Evolutionary conservation across 2,329 filamentous ascomycete species (phyloP), one percentile per base, ranked within the genome.

Genomic region (Botrytis deweyae): DNA sequence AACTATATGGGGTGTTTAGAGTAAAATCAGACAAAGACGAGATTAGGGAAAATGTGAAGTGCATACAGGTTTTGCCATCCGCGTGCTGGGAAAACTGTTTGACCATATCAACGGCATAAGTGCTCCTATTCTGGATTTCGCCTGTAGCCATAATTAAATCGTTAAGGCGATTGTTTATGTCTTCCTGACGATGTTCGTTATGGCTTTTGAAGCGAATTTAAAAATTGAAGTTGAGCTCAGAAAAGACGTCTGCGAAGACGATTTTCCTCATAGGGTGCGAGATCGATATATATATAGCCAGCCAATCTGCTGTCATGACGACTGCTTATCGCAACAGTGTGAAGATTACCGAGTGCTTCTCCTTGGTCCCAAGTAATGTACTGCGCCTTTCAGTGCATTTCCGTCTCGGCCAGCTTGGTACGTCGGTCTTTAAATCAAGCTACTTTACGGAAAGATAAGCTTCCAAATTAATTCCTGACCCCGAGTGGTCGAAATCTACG

Each of bases 51-150:
- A 55, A 55, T n/a, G 49, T n/a, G n/a, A 16, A 67, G 7, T 49
- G 38, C 29, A 36, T 67, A 38, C 64, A 67, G 33, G 44, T 67
- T 52, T 67, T 67, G 8, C 64, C 64, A 38, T 67, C 33, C n/a
- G 64, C 64, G n/a, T 67, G 33, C 12, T 67, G 16, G 16, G 64
- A 67, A 46, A 67, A 52, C 22, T 3, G 36, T 20, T 52, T 52
- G 8, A 38, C 44, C 22, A 38, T 67, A 25, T 67, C 33, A n/a
- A 67, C 44, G 22, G 64, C 64, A 67, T 52, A 67, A 5, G 64
- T 52, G 44, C 44, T 38, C 33, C 52, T 67, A 8, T 52, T n/a
- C 33, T 33, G 16, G 22, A 22, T 20, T 52, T 38, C 6, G 46
- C 12, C 52, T 8, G 22, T n/a, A 5, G 44, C 14, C 64, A 67